Evolutionary conservation across 495 filamentous ascomycete species (phyloP).

Genomic region (Xylaria palmicola): DNA sequence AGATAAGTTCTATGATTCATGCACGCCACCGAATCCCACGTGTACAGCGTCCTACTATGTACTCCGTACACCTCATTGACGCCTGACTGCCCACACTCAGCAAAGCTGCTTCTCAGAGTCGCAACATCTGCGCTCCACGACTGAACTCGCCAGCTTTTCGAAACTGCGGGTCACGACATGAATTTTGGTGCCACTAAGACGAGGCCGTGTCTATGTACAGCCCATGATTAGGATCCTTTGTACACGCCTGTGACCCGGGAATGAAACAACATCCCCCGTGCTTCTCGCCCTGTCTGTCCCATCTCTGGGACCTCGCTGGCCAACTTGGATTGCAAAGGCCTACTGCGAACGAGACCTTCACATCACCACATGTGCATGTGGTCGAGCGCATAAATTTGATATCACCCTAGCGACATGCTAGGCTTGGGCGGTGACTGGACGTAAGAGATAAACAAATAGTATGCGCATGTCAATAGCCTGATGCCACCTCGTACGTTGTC

Average conservation of each 20-base stretch:
- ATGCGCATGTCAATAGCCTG: not conserved
- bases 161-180: not conserved
- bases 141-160: not conserved
- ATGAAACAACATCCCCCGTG: not conserved
- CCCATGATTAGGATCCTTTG: not conserved
- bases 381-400: not conserved
- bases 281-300: not conserved
- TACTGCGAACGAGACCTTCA: not conserved
- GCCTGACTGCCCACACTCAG: not conserved
- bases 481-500: constrained; percentile 18
- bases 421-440: not conserved
- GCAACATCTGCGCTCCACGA: not conserved
- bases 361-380: not conserved
- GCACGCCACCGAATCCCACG: too few relatives aligned
- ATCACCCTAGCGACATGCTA: not conserved
- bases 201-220: not conserved
- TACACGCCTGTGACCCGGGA: not conserved
- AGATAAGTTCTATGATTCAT: too few relatives aligned
- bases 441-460: not conserved
- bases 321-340: not conserved
- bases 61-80: not conserved
- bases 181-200: not conserved
- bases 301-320: not conserved
- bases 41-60: too few relatives aligned
- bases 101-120: constrained; percentile 4